Percentiles rank a stretch among this genome's conserved stretches.
Evolutionary conservation across 305 asterid genomes (phyloP).

Genomic region (Fraxinus greggii): DNA sequence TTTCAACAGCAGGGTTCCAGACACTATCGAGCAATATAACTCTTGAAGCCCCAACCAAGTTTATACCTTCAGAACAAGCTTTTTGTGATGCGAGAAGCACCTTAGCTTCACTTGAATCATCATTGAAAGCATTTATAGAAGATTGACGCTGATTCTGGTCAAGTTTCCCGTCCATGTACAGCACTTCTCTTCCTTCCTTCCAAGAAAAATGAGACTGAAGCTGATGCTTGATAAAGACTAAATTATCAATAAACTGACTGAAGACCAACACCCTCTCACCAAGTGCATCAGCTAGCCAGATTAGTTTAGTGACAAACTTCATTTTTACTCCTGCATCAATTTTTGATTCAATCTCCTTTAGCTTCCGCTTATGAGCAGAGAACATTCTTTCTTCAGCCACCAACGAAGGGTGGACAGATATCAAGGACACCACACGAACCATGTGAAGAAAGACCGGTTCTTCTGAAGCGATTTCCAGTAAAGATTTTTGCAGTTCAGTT

Average conservation of each 20-base stretch:
- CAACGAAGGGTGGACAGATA: constrained; percentile 63
- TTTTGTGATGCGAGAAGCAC: constrained; percentile 67
- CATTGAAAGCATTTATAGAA: constrained; percentile 47
- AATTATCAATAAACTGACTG: constrained; percentile 48
- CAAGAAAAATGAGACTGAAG: constrained; percentile 41
- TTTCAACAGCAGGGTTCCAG: constrained; percentile 72
- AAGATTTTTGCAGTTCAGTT: constrained; percentile 34
- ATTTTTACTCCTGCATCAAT: constrained; percentile 52
- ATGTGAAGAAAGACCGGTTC: constrained; percentile 13
- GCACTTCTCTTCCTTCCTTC: constrained; percentile 54
- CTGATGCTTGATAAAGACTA: constrained; percentile 42
- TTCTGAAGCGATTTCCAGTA: constrained; percentile 26
- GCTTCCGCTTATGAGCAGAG: constrained; percentile 1
- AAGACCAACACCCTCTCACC: constrained; percentile 60
- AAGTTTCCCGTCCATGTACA: constrained; percentile 57
- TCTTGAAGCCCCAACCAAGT: constrained; percentile 64
- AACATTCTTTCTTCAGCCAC: constrained; percentile 5
- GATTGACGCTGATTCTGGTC: constrained; percentile 43
- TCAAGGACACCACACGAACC: constrained; percentile 36
- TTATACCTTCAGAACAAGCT: constrained; percentile 74
- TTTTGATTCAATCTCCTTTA: constrained; percentile 17
- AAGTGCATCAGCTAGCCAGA: constrained; percentile 34
- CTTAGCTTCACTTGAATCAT: constrained; percentile 40
- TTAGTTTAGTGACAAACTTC: constrained; percentile 44
- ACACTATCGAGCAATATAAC: constrained; percentile 61